Base-by-base conservation (phyloP, 352 stramenopile species). In the Pythium volutum region DNA sequence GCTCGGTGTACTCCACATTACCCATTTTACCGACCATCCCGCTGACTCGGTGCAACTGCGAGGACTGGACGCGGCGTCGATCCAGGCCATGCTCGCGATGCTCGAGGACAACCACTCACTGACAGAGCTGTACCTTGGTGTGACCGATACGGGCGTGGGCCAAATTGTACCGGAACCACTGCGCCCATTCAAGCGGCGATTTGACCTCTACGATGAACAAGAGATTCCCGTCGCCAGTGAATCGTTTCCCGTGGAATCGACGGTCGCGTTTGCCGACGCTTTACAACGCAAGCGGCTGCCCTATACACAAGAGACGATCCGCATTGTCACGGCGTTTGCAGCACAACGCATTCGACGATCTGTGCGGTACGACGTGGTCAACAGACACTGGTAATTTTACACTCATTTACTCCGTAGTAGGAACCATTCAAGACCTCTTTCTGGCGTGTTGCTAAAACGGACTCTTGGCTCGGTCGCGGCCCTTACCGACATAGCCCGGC, bases 1-100 rank as follows among this genome's bases (percentile, higher is more conserved):
- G 27, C 33, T 66, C 15, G 51, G 59, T 18, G 59, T 66, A 12
- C 29, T 66, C 26, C 59, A 66, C 20, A 39, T 66, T 11, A 60
- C 46, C 7, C 33, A 61, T 0, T 42, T 46, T 18, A 47, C 59
- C 5, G 42, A 34, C 29, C 26, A 51, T 0, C 4, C 27, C 1
- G 14, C 31, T 2, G 59, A 60, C n/a, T 5, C 16, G 4, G 33
- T 27, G 2, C 43, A 56, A 14, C 52, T 66, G 9, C 4, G 33
- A 16, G 59, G 45, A 22, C 45, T 66, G 0, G 26, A 60, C 26
- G 52, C 18, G 0, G 10, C 34, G 3, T 52, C 51, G 9, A 57
- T 66, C 25, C 43, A 41, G 14, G 43, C 52, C 0, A 56, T 66
- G 5, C 45, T 61, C 9, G 45, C 8, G 1, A 66, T 66, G 59